These are phyloP conservation scores for Beauveria bassiana DNA, from an alignment of 2,329 filamentous ascomycete genomes.

Conservation along the genomic window DNA sequence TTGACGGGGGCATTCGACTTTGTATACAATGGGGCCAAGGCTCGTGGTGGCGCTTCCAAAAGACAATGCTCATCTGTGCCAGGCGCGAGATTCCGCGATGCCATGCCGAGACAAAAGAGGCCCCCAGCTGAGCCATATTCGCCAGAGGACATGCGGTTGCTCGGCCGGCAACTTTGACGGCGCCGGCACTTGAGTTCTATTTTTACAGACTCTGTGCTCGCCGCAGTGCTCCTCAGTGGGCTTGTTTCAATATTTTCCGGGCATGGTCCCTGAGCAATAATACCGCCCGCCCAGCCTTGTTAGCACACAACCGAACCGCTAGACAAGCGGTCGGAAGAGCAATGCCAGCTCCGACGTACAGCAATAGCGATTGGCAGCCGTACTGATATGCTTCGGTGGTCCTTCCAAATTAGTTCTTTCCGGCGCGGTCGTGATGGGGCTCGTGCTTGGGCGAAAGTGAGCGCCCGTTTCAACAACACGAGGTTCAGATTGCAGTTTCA, in stretches of 20 bases:
- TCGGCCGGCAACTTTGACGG: not conserved
- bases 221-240: not conserved
- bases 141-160: not conserved
- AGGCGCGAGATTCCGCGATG: not conserved
- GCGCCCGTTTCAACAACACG: conserved; percentile 3
- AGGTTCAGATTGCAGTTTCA: not conserved
- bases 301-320: too few relatives aligned
- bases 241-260: not conserved
- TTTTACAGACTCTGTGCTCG: not conserved
- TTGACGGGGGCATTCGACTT: not conserved
- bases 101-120: not conserved
- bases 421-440: not conserved
- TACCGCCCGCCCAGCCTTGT: not conserved
- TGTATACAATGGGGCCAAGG: not conserved
- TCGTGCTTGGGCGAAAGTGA: not conserved
- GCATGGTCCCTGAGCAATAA: not conserved
- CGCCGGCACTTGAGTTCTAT: not conserved
- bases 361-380: not conserved
- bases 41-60: not conserved
- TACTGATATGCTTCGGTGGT: not conserved
- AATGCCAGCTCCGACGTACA: not conserved
- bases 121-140: not conserved
- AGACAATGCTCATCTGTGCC: not conserved
- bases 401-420: not conserved
- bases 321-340: not conserved